Evolutionary conservation across 768 basidiomycete species (phyloP).

Genomic region (Leccinum rimulosum): DNA sequence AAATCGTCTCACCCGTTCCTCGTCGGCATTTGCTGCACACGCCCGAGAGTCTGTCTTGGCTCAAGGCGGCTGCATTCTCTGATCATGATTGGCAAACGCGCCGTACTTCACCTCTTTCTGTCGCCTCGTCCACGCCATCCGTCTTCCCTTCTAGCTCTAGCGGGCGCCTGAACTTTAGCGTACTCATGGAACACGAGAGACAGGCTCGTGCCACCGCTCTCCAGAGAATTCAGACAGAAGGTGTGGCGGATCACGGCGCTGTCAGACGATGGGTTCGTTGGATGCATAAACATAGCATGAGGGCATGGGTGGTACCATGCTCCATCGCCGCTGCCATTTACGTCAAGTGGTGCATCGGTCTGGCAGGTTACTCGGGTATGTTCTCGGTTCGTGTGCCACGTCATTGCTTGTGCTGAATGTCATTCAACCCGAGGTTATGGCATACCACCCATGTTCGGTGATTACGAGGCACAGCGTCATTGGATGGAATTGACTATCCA

Average conservation of each 20-base stretch:
- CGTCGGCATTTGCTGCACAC: conserved; percentile 62
- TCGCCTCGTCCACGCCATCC: conserved; percentile 28
- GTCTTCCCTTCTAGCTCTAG: conserved; percentile 21
- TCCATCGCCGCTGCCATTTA: conserved; percentile 51
- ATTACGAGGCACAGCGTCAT: conserved; percentile 92
- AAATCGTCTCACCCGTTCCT: conserved; percentile 66
- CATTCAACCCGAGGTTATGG: conserved; percentile 46
- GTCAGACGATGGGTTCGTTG: conserved; percentile 69
- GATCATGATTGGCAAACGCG: conserved; percentile 43
- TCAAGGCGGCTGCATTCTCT: conserved; percentile 41
- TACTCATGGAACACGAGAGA: conserved; percentile 38
- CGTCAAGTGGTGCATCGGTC: conserved; percentile 66
- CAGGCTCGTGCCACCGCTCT: conserved; percentile 14
- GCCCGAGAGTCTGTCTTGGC: conserved; percentile 59
- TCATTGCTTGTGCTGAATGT: not conserved
- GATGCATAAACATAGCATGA: conserved; percentile 72
- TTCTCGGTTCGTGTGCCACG: not conserved
- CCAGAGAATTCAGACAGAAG: conserved; percentile 13
- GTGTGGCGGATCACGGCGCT: conserved; percentile 36
- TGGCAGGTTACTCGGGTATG: conserved; percentile 84
- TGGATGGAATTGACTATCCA: conserved; percentile 93
- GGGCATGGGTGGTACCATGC: conserved; percentile 55
- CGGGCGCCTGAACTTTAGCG: conserved; percentile 40
- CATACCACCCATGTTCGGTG: conserved; percentile 83
- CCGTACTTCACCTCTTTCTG: conserved; percentile 43